Percentiles rank a stretch among this genome's conserved stretches.
Evolutionary conservation across 495 filamentous ascomycete species (phyloP).

Genomic region (Podospora tetraspora): DNA sequence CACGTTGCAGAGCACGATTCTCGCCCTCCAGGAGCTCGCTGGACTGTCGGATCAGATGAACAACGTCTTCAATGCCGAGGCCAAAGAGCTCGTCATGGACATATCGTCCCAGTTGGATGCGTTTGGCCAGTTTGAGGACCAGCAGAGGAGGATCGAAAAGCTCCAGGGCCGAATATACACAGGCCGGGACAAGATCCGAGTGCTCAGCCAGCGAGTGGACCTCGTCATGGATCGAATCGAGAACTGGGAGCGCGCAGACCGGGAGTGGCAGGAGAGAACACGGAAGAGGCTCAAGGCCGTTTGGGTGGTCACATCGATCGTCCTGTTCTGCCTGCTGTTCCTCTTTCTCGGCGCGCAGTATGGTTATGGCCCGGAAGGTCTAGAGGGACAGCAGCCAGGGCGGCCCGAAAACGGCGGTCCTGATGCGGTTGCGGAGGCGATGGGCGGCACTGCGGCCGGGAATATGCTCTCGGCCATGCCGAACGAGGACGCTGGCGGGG

Average conservation of each 20-base stretch:
- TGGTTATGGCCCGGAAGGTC: conserved; percentile 15
- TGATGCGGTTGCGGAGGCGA: conserved; percentile 9
- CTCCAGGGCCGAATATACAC: conserved; percentile 60
- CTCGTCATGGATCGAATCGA: conserved; percentile 59
- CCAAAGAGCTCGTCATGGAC: conserved; percentile 55
- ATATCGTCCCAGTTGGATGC: conserved; percentile 59
- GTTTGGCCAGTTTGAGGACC: conserved; percentile 64
- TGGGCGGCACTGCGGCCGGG: not conserved
- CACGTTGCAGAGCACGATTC: conserved; percentile 61
- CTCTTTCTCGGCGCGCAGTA: conserved; percentile 40
- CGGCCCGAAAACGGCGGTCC: conserved; percentile 18
- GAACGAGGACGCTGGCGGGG: not conserved
- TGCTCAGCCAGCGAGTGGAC: conserved; percentile 62
- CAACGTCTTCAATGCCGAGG: conserved; percentile 56
- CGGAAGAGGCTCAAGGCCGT: conserved; percentile 56
- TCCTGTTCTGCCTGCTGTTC: conserved; percentile 43
- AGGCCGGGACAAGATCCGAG: conserved; percentile 58
- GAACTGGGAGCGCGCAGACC: conserved; percentile 64
- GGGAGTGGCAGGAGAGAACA: conserved; percentile 65
- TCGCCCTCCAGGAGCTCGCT: conserved; percentile 64
- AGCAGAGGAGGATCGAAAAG: conserved; percentile 59
- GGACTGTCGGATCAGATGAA: conserved; percentile 56
- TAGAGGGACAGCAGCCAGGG: conserved; percentile 9
- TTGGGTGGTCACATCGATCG: conserved; percentile 50
- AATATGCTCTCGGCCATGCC: not conserved